Percentiles rank a stretch among this genome's conserved stretches.
phyloP scores from a whole-genome alignment of 495 filamentous ascomycete genomes.

The Aspergillus ostianus region DNA sequence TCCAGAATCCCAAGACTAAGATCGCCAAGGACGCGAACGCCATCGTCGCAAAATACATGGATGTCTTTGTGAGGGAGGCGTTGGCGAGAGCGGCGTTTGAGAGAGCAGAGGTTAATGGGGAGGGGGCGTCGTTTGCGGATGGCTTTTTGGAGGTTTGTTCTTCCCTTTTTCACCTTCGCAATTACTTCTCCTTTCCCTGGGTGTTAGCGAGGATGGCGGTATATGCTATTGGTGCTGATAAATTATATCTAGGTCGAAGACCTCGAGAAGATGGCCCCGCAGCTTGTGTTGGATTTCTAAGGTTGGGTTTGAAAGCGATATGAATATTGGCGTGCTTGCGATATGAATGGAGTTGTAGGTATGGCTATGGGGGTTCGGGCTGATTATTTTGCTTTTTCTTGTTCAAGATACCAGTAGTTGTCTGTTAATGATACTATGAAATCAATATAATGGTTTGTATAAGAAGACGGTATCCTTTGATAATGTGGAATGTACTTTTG shows the following conservation, averaged over 20 bases:
- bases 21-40: constrained; percentile 77
- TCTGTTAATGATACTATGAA: constrained; percentile 1
- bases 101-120: constrained; percentile 47
- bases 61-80: constrained; percentile 89
- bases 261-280: constrained; percentile 86
- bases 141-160: constrained; percentile 72
- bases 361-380: constrained; percentile 7
- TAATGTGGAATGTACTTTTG: background rate
- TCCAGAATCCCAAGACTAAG: constrained; percentile 64
- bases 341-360: background rate
- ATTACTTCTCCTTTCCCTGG: background rate
- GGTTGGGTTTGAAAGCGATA: background rate
- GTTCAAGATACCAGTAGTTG: constrained; percentile 5
- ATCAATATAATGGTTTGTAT: background rate
- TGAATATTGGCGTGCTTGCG: background rate
- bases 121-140: constrained; percentile 36
- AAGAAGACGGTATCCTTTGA: background rate
- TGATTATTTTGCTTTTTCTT: background rate
- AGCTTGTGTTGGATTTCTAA: constrained; percentile 84
- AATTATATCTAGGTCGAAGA: constrained; percentile 51
- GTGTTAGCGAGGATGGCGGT: too few species aligned
- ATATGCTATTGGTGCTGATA: too few species aligned
- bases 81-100: constrained; percentile 77
- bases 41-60: constrained; percentile 81
- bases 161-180: background rate